Base-by-base conservation (phyloP, 2,329 filamentous ascomycete species). In the Stagonosporopsis rhizophila region DNA sequence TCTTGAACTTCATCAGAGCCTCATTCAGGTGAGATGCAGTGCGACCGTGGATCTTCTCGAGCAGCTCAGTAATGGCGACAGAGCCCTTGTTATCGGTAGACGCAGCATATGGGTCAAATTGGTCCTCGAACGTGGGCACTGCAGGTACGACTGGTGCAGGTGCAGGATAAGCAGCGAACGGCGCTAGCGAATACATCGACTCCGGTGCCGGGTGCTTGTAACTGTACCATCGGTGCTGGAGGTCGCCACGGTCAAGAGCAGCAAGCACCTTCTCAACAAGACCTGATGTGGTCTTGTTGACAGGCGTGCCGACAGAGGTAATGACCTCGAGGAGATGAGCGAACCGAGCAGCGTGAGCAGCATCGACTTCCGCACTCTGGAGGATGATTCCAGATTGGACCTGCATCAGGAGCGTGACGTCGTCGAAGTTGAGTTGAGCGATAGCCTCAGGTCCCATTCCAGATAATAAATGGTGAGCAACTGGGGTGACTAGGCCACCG, bases 71-170 rank as follows among this genome's bases (percentile, higher is more conserved):
- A 70, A 98, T 97, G 56, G 92, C 82, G 15, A 92, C 89, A 12
- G 95, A 98, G 37, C 92, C 93, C 77, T 94, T 94, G 81, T 95
- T 94, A 75, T 99, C 95, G 30, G 92, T 96, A 63, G 86, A 92
- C 69, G 90, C 87, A 14, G 90, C 91, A 72, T 98, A 96, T 1
- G 95, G 95, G 71, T 99, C 95, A 69, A 89, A 96, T 7, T 87
- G 88, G 63, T 97, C 94, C 68, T 96, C 90, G 55, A 86, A 88
- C 50, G 85, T 84, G 4, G 87, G 82, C 6, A 84, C 81, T 6
- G 83, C 83, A 2, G 83, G 79, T 11, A 85, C 82, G 28, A 77
- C 71, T 17, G 77, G 76, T 1, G 85, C 83, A 52, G 67, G 70
- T 46, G 66, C 64, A 52, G 80, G 65, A 75, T 81, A 85, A 0